Base-by-base conservation (phyloP, 2,329 filamentous ascomycete genomes). In the Neonectria ditissima region DNA sequence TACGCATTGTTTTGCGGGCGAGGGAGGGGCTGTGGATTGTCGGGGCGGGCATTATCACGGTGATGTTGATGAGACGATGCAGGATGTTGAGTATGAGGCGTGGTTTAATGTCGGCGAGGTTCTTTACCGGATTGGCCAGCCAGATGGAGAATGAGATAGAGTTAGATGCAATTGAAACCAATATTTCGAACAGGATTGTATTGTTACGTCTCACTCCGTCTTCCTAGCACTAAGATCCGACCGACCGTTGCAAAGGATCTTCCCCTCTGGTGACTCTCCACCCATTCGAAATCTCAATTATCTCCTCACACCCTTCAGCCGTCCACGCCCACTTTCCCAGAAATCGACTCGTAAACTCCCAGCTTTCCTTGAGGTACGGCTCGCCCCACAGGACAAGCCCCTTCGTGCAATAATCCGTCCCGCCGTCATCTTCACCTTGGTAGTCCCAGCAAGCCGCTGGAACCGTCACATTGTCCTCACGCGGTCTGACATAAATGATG, bases 21-120 rank as follows among this genome's bases (percentile, higher is more conserved):
- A 30, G 1, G 57, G 59, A 2, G 50, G 66, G 1, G 63, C 70
- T 7, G 75, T 74, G 5, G 54, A 70, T 48, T 67, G 61, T 11
- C 69, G 73, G 11, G 82, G 82, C 3, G 82, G 82, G 0, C 82
- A 84, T 69, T 83, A 83, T 67, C 81, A 84, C 65, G 80, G 74
- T 63, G 81, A 80, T 69, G 52, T 78, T 1, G 73, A 75, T 0
- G 70, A 59, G 6, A 41, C 34, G 1, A 54, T 62, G 5, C 73
- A 77, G 1, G 75, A 78, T 1, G 73, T 84, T 10, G 80, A 83
- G 58, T 84, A 84, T 66, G 80, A 83, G 62, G 81, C 74, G 1
- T 84, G 82, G 68, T 81, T 83, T 30, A 82, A 83, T 62, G 74
- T 78, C 8, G 81, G 80, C 4, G 75, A 79, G 28, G 59, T 65